Percentiles rank a stretch among this genome's conserved stretches.
These are phyloP conservation scores for Eucalyptus rudis DNA, from an alignment of 345 rosid genomes.

Conservation along the genomic window DNA sequence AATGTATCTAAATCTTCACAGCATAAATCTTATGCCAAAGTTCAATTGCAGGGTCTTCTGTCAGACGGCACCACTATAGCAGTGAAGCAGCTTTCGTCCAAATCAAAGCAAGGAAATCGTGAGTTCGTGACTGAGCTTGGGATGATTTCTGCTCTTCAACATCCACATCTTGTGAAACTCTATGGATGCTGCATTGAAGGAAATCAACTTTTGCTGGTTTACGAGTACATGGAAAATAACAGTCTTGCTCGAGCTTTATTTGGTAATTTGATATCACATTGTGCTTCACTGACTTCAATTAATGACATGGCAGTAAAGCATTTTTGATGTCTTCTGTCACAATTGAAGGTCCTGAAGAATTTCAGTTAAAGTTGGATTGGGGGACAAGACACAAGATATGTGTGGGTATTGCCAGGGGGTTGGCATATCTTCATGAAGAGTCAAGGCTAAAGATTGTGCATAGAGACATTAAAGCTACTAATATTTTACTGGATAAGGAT, in stretches of 20 bases:
- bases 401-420: conserved; percentile 17
- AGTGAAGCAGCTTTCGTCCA: conserved; percentile 59
- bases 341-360: neutral
- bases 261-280: neutral
- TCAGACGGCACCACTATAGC: conserved; percentile 4
- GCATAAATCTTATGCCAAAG: neutral
- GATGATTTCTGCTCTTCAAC: conserved; percentile 8
- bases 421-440: conserved; percentile 25
- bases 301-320: neutral
- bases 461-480: conserved; percentile 25
- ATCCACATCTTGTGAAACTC: conserved; percentile 10
- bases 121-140: conserved; percentile 15
- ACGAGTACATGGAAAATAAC: conserved; percentile 13
- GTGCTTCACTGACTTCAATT: neutral
- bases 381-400: conserved; percentile 7
- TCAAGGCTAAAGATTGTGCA: conserved; percentile 21
- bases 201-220: conserved; percentile 7
- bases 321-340: neutral
- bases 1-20: neutral
- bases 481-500: conserved; percentile 14
- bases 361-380: conserved; percentile 4
- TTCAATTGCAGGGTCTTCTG: neutral
- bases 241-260: conserved; percentile 2
- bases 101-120: conserved; percentile 45
- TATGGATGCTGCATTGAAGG: conserved; percentile 12